Conservation (phyloP, 192 early-diverging fungal species). For the Lobosporangium transversale region DNA sequence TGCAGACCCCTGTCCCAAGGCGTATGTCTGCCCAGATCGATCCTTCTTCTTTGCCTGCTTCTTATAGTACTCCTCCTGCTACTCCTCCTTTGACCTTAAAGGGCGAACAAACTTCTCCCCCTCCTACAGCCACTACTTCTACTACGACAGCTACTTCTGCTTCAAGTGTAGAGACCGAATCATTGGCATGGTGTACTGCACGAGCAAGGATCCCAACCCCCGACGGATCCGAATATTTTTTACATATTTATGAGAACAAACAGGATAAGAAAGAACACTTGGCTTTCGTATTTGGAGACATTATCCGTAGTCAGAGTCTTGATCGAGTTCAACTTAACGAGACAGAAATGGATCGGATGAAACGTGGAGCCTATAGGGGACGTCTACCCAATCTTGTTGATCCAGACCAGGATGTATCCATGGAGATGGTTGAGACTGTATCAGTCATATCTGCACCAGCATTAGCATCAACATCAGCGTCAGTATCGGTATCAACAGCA, state of each 20-base stretch:
- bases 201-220: slow-evolving; percentile 83
- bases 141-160: not conserved
- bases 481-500: no score
- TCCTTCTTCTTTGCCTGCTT: not conserved
- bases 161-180: not conserved
- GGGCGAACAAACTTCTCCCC: not conserved
- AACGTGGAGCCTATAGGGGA: slow-evolving; percentile 80
- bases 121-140: not conserved
- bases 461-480: no score
- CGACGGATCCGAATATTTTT: slow-evolving; percentile 77
- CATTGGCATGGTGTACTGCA: slow-evolving; percentile 59
- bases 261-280: slow-evolving; percentile 91
- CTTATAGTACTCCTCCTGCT: slow-evolving; percentile 47
- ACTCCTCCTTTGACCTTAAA: slow-evolving; percentile 25
- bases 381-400: slow-evolving; percentile 25
- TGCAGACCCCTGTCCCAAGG: slow-evolving; percentile 35
- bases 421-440: not conserved
- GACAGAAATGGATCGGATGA: slow-evolving; percentile 78
- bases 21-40: slow-evolving; percentile 9
- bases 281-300: slow-evolving; percentile 92
- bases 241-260: slow-evolving; percentile 87
- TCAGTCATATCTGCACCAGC: not conserved
- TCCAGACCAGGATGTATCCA: slow-evolving; percentile 8
- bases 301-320: slow-evolving; percentile 72
- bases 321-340: slow-evolving; percentile 75